These are phyloP conservation scores for Helicocarpus griseus DNA, from an alignment of 2,329 filamentous ascomycete species.

Conservation along the genomic window DNA sequence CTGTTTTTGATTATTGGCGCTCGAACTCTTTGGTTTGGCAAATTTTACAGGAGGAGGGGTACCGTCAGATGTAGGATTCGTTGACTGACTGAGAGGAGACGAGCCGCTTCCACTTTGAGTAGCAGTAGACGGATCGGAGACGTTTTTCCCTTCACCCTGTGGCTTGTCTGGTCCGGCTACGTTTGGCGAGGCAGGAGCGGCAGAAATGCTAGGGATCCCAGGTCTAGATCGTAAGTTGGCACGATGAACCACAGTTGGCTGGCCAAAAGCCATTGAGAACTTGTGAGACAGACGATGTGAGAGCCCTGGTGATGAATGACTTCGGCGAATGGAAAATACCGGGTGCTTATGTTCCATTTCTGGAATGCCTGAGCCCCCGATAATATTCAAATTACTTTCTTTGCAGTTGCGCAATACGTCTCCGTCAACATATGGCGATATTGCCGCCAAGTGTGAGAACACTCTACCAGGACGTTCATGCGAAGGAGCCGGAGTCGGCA, in stretches of 20 bases:
- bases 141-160: slow-evolving; percentile 23
- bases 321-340: slow-evolving; percentile 9
- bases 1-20: not conserved
- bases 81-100: slow-evolving; percentile 23
- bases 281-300: slow-evolving; percentile 27
- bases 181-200: slow-evolving; percentile 12
- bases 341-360: not conserved
- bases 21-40: not conserved
- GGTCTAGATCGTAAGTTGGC: slow-evolving; percentile 25
- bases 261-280: slow-evolving; percentile 29
- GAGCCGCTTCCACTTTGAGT: slow-evolving; percentile 21
- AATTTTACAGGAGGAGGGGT: slow-evolving; percentile 12
- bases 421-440: not conserved
- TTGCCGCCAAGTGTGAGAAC: not conserved
- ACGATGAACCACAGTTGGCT: slow-evolving; percentile 33
- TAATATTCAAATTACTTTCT: not conserved
- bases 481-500: not conserved
- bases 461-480: not conserved
- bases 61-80: slow-evolving; percentile 26
- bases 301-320: slow-evolving; percentile 20
- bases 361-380: not conserved
- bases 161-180: slow-evolving; percentile 13
- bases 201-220: slow-evolving; percentile 18
- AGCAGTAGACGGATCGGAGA: slow-evolving; percentile 24
- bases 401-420: not conserved